Base-by-base conservation (phyloP, 768 basidiomycete genomes). In the Russula ochroleuca region DNA sequence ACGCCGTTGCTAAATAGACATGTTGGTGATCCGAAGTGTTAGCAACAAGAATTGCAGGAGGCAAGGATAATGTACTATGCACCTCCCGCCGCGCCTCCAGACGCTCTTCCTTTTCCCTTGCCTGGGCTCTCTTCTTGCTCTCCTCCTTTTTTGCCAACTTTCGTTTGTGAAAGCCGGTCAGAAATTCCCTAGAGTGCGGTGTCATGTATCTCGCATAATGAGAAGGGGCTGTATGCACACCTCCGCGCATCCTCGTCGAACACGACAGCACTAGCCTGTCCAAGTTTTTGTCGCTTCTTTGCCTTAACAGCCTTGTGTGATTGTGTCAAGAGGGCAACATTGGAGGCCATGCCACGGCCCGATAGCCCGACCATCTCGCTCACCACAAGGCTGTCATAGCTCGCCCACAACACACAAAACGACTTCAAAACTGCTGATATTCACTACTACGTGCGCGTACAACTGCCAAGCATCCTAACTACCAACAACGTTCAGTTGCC, bases 151-250 rank as follows among this genome's bases (percentile, higher is more conserved):
- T 92, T 64, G 85, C 87, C 56, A 93, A 75, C 75, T 96, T 97
- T 69, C 94, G 85, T 75, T 95, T 95, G 73, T 90, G 88, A 73
- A 97, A 97, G 31, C 94, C 94, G 19, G 93, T 95, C 72, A 97
- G 77, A 75, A 90, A 97, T 63, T 95, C 88, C 71, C 94, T 95
- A 69, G 38, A 15, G 21, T 28, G 14, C 40, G 21, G 21, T 35
- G 38, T 57, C 25, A 59, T 40, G 31, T 35, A 28, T 17, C 31
- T 28, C 37, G 23, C 7, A 54, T 55, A 19, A 33, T 21, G 31
- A 38, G n/a, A 49, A 48, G n/a, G 23, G 17, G 45, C 21, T 31
- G 35, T 45, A 28, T 54, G 23, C 28, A 41, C 17, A 74, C 77
- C 43, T 57, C 90, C 93, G 80, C 0, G 91, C 91, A 41, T 84